Evolutionary conservation across 2,329 filamentous ascomycete genomes (phyloP).

Genomic region (Colletotrichum horii): DNA sequence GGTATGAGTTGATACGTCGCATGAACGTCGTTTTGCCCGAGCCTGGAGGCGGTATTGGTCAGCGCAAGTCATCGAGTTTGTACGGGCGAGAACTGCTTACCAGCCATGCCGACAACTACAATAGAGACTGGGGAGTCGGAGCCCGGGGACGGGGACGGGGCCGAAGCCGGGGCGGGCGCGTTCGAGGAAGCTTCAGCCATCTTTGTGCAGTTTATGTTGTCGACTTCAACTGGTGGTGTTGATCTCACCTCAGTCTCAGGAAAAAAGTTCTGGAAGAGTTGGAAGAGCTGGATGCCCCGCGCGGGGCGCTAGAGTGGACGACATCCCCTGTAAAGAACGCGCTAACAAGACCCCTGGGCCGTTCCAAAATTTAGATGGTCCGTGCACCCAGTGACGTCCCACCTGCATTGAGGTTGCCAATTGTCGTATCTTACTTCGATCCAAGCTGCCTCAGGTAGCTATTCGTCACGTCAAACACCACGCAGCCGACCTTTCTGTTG

Average conservation of each 20-base stretch:
- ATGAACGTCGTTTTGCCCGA: conserved; percentile 99
- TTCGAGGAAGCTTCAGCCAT: conserved; percentile 29
- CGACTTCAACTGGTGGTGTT: background rate
- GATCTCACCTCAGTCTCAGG: background rate
- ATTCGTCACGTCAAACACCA: no score
- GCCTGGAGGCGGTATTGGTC: conserved; percentile 51
- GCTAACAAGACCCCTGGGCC: conserved; percentile 1
- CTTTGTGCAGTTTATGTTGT: background rate
- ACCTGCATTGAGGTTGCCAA: background rate
- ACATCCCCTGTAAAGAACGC: background rate
- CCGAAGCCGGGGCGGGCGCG: background rate
- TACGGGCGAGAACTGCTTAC: conserved; percentile 43
- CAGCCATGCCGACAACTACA: conserved; percentile 97
- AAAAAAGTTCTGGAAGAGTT: conserved; percentile 24
- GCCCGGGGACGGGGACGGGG: conserved; percentile 29
- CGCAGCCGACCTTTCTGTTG: background rate
- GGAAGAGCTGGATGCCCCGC: conserved; percentile 20
- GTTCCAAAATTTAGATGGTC: background rate
- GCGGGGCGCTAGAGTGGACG: conserved; percentile 13
- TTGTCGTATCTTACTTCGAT: background rate
- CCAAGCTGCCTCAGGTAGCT: background rate
- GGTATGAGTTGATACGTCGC: conserved; percentile 94
- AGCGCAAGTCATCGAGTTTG: background rate
- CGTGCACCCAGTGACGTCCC: conserved; percentile 18
- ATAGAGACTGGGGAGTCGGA: conserved; percentile 71